Percentiles rank a stretch among this genome's conserved stretches.
Conservation (phyloP, 106 monocot species). For the Cymbidium sinense region DNA sequence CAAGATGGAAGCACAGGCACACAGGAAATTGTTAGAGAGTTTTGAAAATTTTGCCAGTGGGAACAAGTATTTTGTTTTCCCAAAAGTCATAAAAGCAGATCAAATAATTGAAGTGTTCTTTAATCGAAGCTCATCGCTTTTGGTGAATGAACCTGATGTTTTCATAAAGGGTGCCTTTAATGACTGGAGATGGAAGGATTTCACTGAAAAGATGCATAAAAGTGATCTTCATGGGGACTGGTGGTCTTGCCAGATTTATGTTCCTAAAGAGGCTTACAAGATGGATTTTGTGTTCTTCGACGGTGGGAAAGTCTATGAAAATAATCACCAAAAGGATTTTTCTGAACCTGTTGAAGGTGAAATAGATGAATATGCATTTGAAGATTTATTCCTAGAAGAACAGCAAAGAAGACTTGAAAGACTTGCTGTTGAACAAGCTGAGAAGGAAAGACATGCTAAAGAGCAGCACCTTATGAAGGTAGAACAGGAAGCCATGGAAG, state of each 20-base stretch:
- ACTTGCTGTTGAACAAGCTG: slow-evolving; percentile 67
- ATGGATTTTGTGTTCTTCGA: slow-evolving; percentile 95
- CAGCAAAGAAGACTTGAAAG: slow-evolving; percentile 54
- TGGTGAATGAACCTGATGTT: slow-evolving; percentile 54
- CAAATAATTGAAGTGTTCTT: slow-evolving; percentile 57
- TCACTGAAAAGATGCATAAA: slow-evolving; percentile 61
- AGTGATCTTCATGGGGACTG: slow-evolving; percentile 72
- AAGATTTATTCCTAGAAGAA: slow-evolving; percentile 80
- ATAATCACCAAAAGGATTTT: slow-evolving; percentile 68
- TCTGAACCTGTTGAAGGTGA: slow-evolving; percentile 47
- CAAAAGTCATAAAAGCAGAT: slow-evolving; percentile 41
- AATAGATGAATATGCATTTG: slow-evolving; percentile 57
- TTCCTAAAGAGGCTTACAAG: slow-evolving; percentile 77
- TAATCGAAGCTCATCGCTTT: slow-evolving; percentile 46
- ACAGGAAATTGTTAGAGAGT: slow-evolving; percentile 37
- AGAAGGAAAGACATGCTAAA: slow-evolving; percentile 68
- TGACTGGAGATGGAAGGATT: slow-evolving; percentile 80
- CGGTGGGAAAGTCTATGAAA: slow-evolving; percentile 64
- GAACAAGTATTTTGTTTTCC: slow-evolving; percentile 59
- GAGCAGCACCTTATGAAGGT: slow-evolving; percentile 46
- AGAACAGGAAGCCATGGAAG: slow-evolving; percentile 51
- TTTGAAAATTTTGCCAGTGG: slow-evolving; percentile 46
- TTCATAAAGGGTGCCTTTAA: slow-evolving; percentile 81
- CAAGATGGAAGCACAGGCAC: slow-evolving; percentile 36
- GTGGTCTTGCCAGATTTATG: slow-evolving; percentile 75